Evolutionary conservation across 1,284 basidiomycete species (phyloP), one percentile per base, ranked within the genome.

Genomic region (Ustilago shanxiensis): DNA sequence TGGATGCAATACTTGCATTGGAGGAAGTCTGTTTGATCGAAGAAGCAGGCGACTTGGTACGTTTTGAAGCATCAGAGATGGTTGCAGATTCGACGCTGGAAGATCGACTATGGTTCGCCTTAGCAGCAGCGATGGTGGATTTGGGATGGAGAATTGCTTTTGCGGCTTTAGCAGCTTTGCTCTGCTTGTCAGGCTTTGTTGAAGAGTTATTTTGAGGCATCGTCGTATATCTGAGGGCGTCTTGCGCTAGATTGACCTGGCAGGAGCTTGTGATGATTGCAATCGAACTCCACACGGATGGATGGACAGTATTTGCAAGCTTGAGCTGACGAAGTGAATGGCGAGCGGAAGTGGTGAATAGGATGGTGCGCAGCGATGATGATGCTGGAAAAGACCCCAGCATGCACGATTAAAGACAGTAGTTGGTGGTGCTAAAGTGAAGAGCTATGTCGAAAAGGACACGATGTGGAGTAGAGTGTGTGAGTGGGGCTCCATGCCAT

Each of bases 91-190:
- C 60, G 20, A 44, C 20, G 49, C 47, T 63, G 45, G 60, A 47
- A 8, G 29, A 33, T 7, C 50, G 55, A 33, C 52, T 60, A 33
- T 63, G 60, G n/a, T 44, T 63, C 5, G 70, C 35, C 24, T 57
- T 66, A 24, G 44, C 70, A 22, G 70, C 60, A 49, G 70, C 70
- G 16, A 72, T 52, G 1, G 70, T 67, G 22, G 64, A 60, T 26
- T 66, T 72, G 47, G 70, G 64, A 60, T 72, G 70, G 22, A 72
- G 45, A 39, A 72, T 67, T n/a, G 70, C 70, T 37, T 72, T 72
- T 37, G 70, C 70, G 24, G 60, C 64, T 45, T 72, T 72, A n/a
- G 70, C 62, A 50, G 70, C 60, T 39, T 72, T 72, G 29, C 56
- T 49, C 60, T 44, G 41, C 41, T 67, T 72, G 28, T 37, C 35